Percentiles rank a stretch among this genome's conserved stretches.
Evolutionary conservation across 176 grass and related monocot species (phyloP).

Genomic region (Rhynchospora pubera): DNA sequence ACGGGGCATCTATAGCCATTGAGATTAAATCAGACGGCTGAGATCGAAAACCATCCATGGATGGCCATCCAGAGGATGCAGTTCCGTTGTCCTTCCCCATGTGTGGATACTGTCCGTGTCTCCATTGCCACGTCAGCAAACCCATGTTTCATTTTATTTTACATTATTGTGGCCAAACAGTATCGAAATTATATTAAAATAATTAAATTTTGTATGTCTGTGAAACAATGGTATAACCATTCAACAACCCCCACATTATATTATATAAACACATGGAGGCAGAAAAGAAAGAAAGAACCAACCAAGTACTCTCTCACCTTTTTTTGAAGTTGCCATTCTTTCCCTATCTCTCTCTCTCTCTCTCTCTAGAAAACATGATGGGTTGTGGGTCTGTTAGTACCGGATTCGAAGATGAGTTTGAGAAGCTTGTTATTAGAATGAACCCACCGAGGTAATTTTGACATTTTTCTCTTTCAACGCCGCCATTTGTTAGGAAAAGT

Average conservation of each 20-base stretch:
- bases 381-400: conserved; percentile 49
- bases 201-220: not conserved
- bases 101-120: not conserved
- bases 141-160: not conserved
- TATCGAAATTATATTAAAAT: not conserved
- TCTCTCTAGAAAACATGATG: conserved; percentile 41
- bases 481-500: not conserved
- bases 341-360: too few species aligned
- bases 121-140: not conserved
- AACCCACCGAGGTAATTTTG: conserved; percentile 70
- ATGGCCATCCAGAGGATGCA: too few species aligned
- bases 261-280: conserved; percentile 8
- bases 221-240: not conserved
- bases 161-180: not conserved
- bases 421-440: conserved; percentile 95
- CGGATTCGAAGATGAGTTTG: conserved; percentile 76
- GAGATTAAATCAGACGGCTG: too few species aligned
- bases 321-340: not conserved
- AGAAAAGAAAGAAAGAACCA: conserved; percentile 12
- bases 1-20: too few species aligned
- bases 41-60: too few species aligned
- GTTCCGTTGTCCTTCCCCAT: conserved; percentile 13
- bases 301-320: not conserved
- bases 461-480: not conserved
- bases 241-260: not conserved